phyloP scores from a whole-genome alignment of 2,329 filamentous ascomycete species.

The Apiospora aurea region DNA sequence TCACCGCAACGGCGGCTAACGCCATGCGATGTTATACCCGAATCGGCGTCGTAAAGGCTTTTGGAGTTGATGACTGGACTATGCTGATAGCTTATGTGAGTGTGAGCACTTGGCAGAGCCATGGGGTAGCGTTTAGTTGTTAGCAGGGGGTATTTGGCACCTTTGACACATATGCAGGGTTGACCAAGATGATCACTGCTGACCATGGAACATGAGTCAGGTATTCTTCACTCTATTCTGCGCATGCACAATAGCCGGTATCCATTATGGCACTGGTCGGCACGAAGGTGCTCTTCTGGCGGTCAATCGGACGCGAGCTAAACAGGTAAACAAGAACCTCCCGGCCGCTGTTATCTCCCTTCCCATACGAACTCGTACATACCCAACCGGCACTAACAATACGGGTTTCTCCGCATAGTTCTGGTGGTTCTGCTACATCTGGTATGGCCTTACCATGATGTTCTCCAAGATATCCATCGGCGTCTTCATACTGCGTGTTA shows the following conservation, averaged over 20 bases:
- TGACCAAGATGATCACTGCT: background rate
- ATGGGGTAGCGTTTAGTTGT: too few relatives aligned
- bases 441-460: slow-evolving; percentile 27
- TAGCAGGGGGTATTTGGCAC: background rate
- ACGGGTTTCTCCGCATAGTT: background rate
- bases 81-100: slow-evolving; percentile 47
- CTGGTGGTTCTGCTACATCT: slow-evolving; percentile 25
- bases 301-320: slow-evolving; percentile 4
- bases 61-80: slow-evolving; percentile 27
- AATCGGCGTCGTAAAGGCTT: slow-evolving; percentile 49
- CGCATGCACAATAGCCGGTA: slow-evolving; percentile 12
- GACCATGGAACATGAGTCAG: background rate
- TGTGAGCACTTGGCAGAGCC: background rate
- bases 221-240: slow-evolving; percentile 20
- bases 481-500: slow-evolving; percentile 28
- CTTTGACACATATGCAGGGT: background rate
- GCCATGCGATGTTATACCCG: slow-evolving; percentile 53
- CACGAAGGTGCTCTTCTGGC: slow-evolving; percentile 14
- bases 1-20: slow-evolving; percentile 51
- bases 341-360: too few relatives aligned
- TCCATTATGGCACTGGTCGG: slow-evolving; percentile 25
- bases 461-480: slow-evolving; percentile 28
- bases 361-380: background rate
- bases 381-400: background rate
- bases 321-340: background rate